phyloP scores from a whole-genome alignment of 495 filamentous ascomycete species.

The Schizothecium vesticola region DNA sequence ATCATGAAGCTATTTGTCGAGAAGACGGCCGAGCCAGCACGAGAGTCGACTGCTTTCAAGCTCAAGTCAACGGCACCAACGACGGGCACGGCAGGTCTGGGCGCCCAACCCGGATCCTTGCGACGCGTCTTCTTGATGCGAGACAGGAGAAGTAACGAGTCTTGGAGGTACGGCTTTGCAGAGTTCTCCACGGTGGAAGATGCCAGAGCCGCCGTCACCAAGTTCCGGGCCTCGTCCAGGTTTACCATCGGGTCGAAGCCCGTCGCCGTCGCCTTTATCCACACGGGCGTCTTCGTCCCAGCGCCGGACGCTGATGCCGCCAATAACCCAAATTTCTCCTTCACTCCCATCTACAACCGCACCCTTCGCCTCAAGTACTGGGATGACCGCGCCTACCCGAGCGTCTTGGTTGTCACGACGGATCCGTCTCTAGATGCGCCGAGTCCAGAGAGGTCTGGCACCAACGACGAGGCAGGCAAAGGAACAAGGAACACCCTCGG shows the following conservation, averaged over 20 bases:
- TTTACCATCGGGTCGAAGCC: conserved; percentile 81
- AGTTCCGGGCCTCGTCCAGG: conserved; percentile 69
- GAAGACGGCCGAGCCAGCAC: conserved; percentile 39
- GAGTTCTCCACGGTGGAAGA: conserved; percentile 76
- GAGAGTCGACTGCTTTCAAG: conserved; percentile 40
- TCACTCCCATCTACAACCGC: conserved; percentile 66
- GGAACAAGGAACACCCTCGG: conserved; percentile 31
- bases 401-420: conserved; percentile 56
- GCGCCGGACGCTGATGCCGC: conserved; percentile 49
- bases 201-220: conserved; percentile 68
- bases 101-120: conserved; percentile 70
- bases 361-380: conserved; percentile 72
- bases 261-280: conserved; percentile 71
- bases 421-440: conserved; percentile 32
- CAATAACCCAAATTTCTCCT: conserved; percentile 59
- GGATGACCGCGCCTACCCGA: conserved; percentile 75
- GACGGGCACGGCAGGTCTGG: conserved; percentile 60
- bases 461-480: conserved; percentile 25
- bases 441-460: conserved; percentile 29
- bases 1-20: conserved; percentile 67
- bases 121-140: conserved; percentile 74
- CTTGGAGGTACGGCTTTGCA: conserved; percentile 84
- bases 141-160: conserved; percentile 67
- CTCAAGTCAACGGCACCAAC: conserved; percentile 71
- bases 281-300: conserved; percentile 84